These are phyloP conservation scores for Diaporthe longicolla DNA, from an alignment of 2,329 filamentous ascomycete genomes.

Conservation along the genomic window DNA sequence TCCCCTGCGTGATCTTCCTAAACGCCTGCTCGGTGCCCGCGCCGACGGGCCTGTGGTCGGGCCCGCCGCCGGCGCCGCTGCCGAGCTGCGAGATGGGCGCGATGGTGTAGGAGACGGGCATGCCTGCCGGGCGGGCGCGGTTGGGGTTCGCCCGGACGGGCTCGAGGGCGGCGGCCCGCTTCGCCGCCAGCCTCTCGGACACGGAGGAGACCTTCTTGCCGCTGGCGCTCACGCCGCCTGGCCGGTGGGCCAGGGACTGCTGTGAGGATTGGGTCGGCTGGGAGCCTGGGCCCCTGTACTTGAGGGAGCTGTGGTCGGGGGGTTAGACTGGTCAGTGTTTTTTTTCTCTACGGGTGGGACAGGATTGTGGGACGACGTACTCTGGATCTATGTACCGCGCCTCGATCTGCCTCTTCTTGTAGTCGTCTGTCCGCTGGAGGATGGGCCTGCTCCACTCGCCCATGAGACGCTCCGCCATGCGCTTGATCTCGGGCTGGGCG, in stretches of 20 bases:
- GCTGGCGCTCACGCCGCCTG: slow-evolving; percentile 49
- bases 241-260: slow-evolving; percentile 64
- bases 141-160: slow-evolving; percentile 66
- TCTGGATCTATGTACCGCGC: slow-evolving; percentile 75
- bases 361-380: slow-evolving; percentile 58
- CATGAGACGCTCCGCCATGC: slow-evolving; percentile 91
- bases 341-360: not conserved
- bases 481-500: slow-evolving; percentile 89
- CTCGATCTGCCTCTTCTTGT: slow-evolving; percentile 83
- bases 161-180: slow-evolving; percentile 58
- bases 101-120: slow-evolving; percentile 71
- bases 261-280: slow-evolving; percentile 51
- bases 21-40: slow-evolving; percentile 76
- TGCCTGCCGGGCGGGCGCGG: slow-evolving; percentile 68
- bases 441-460: slow-evolving; percentile 97
- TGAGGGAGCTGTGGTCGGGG: slow-evolving; percentile 61
- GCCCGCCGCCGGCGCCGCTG: slow-evolving; percentile 67
- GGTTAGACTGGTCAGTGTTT: slow-evolving; percentile 18
- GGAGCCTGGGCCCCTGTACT: slow-evolving; percentile 53
- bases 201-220: slow-evolving; percentile 46
- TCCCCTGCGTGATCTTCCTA: slow-evolving; percentile 75
- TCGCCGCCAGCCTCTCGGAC: slow-evolving; percentile 49
- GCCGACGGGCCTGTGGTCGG: slow-evolving; percentile 72
- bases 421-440: slow-evolving; percentile 92
- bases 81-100: slow-evolving; percentile 70